phyloP scores from a whole-genome alignment of 2,329 filamentous ascomycete species.

The Xylaria sp. region DNA sequence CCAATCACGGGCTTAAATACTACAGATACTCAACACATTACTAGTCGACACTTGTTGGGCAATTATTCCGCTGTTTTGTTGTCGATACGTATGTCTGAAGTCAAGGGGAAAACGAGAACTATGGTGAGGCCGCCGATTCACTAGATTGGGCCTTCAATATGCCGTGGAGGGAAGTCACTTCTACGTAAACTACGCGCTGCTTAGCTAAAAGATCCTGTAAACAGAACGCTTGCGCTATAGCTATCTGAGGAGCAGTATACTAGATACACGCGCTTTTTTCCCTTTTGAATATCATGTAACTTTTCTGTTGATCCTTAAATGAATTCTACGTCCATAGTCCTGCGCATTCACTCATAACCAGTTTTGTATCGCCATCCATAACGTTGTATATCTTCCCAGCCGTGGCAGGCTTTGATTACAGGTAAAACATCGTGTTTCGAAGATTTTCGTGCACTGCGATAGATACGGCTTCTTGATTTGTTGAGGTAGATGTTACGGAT shows the following conservation, averaged over 20 bases:
- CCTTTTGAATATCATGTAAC: neutral
- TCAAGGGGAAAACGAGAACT: neutral
- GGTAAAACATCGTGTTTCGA: conserved; percentile 66
- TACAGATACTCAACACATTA: neutral
- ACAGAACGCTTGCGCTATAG: neutral
- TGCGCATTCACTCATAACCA: conserved; percentile 3
- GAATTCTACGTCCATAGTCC: neutral
- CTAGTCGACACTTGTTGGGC: neutral
- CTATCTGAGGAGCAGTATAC: neutral
- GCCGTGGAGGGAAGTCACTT: neutral
- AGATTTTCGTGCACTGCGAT: conserved; percentile 56
- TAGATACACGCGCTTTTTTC: neutral
- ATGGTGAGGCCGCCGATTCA: too few species aligned
- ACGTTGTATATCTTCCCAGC: neutral
- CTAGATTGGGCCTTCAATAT: neutral
- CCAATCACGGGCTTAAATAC: neutral
- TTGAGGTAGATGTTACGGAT: conserved; percentile 22
- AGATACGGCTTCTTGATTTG: neutral
- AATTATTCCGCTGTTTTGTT: neutral
- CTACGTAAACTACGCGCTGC: neutral
- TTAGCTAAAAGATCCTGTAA: neutral
- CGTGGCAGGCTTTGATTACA: conserved; percentile 51
- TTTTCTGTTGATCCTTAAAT: neutral
- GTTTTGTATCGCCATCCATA: neutral
- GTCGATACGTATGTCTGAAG: neutral